A percentile compares a stretch with the other conserved stretches of the same genome.
Evolutionary conservation across 2,329 filamentous ascomycete species (phyloP).

Genomic region (Macrophomina phaseolina): DNA sequence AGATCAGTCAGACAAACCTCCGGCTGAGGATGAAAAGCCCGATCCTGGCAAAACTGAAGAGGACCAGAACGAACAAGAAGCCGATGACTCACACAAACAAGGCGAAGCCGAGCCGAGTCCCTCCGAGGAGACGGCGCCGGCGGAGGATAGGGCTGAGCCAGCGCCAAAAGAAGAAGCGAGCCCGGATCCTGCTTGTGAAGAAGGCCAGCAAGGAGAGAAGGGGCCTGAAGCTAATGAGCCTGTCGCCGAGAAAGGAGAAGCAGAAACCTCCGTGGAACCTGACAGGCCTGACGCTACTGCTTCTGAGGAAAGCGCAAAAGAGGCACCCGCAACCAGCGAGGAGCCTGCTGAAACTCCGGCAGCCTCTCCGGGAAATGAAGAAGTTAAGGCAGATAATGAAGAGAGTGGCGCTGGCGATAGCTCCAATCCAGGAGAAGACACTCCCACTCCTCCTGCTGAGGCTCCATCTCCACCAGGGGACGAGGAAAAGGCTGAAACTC

Average conservation of each 20-base stretch:
- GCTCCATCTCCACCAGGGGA: not conserved
- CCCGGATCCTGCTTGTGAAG: not conserved
- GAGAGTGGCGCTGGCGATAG: not conserved
- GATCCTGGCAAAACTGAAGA: no score
- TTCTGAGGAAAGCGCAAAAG: not conserved
- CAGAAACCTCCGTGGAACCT: not conserved
- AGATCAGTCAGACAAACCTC: no score
- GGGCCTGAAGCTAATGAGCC: not conserved
- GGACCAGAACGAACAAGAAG: no score
- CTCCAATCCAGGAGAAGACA: not conserved
- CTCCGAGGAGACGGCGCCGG: no score
- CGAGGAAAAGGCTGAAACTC: not conserved
- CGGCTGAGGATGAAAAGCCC: no score
- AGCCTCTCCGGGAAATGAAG: not conserved
- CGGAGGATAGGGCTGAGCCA: not conserved
- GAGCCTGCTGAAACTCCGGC: not conserved
- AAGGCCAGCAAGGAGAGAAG: not conserved
- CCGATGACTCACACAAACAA: no score
- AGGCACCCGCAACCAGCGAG: not conserved
- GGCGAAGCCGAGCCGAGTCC: no score
- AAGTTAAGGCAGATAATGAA: not conserved
- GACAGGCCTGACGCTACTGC: not conserved
- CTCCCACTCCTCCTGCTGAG: not conserved
- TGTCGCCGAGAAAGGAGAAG: not conserved
- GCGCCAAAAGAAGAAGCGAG: not conserved